These are phyloP conservation scores for Aspergillus ochraceoroseus DNA, from an alignment of 2,329 filamentous ascomycete genomes.

Conservation along the genomic window DNA sequence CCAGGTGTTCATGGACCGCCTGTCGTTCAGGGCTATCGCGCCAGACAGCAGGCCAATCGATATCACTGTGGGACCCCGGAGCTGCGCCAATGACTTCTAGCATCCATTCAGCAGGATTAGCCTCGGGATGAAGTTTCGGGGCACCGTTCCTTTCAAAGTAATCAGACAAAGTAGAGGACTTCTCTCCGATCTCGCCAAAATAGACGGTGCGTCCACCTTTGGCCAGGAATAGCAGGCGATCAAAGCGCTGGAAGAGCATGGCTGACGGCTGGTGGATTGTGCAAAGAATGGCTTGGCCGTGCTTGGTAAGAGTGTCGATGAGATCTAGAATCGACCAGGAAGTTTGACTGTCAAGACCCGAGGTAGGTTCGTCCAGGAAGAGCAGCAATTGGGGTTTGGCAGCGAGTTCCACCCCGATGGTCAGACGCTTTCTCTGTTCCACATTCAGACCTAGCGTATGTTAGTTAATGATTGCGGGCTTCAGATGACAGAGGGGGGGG, in stretches of 20 bases:
- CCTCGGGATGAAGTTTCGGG: conserved; percentile 53
- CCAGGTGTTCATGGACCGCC: conserved; percentile 54
- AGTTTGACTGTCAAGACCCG: conserved; percentile 86
- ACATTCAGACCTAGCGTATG: conserved; percentile 48
- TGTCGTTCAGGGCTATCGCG: conserved; percentile 54
- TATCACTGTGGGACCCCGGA: conserved; percentile 58
- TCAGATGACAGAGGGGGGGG: neutral
- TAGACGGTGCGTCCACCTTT: conserved; percentile 64
- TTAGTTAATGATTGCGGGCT: conserved; percentile 9
- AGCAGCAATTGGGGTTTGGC: conserved; percentile 85
- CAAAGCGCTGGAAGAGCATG: conserved; percentile 85
- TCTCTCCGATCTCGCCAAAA: conserved; percentile 61
- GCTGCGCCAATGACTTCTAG: conserved; percentile 57
- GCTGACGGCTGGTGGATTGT: conserved; percentile 97
- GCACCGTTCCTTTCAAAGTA: conserved; percentile 65
- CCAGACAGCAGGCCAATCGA: conserved; percentile 63
- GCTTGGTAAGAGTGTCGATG: conserved; percentile 81
- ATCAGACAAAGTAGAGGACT: conserved; percentile 53
- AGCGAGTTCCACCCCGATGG: conserved; percentile 92
- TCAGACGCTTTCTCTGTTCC: conserved; percentile 69
- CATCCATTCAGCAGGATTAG: conserved; percentile 75
- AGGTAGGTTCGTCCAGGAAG: conserved; percentile 93
- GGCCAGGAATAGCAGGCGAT: conserved; percentile 60
- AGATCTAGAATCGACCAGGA: conserved; percentile 88
- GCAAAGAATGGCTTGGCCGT: conserved; percentile 88